These are phyloP conservation scores for Penicillium riverlandense DNA, from an alignment of 495 filamentous ascomycete species.

Conservation along the genomic window DNA sequence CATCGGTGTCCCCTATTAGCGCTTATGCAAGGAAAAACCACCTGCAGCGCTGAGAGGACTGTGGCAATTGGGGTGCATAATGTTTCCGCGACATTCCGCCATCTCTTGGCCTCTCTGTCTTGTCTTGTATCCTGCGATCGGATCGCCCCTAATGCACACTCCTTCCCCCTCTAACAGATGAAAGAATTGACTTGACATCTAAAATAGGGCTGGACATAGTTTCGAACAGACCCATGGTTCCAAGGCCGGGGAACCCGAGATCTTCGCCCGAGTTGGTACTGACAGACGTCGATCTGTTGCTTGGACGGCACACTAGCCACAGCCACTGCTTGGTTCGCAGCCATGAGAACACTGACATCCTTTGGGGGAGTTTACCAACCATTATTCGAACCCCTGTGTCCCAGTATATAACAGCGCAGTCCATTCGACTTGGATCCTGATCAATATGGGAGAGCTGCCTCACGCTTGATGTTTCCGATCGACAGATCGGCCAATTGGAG, in stretches of 20 bases:
- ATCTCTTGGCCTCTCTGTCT: slow-evolving; percentile 6
- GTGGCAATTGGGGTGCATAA: slow-evolving; percentile 15
- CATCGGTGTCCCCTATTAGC: slow-evolving; percentile 1
- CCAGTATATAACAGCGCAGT: not conserved
- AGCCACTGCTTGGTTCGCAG: not conserved
- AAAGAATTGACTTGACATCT: slow-evolving; percentile 2
- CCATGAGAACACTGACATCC: too few species aligned
- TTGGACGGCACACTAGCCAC: slow-evolving; percentile 3
- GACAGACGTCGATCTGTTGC: slow-evolving; percentile 2
- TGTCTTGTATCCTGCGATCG: slow-evolving; percentile 7
- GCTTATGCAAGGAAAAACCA: slow-evolving; percentile 22
- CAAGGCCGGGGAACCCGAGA: slow-evolving; percentile 7
- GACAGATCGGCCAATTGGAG: slow-evolving; percentile 1
- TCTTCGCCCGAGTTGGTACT: slow-evolving; percentile 5
- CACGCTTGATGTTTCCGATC: slow-evolving; percentile 2
- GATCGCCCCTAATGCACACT: slow-evolving; percentile 3
- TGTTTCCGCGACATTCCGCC: not conserved
- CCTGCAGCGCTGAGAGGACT: slow-evolving; percentile 5
- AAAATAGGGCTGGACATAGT: slow-evolving; percentile 10
- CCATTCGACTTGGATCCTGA: not conserved
- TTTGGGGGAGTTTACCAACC: not conserved
- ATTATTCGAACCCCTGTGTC: too few species aligned
- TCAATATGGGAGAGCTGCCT: not conserved
- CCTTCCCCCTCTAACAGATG: not conserved
- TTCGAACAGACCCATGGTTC: slow-evolving; percentile 4